Conservation (phyloP, 805 yeast species). For the Starmerella etchellsii region DNA sequence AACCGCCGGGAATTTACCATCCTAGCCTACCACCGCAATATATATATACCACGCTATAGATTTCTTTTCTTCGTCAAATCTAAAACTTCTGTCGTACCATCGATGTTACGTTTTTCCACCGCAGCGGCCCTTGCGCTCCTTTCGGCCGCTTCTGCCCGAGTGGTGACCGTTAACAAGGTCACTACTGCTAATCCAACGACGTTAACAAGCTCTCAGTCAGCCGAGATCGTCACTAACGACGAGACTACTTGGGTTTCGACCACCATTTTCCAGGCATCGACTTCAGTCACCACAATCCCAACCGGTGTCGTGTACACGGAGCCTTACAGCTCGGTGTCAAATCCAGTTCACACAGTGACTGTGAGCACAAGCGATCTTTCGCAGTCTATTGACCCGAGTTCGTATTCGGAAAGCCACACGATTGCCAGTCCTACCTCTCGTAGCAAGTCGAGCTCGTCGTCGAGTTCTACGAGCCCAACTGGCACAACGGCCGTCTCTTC, state of each 20-base stretch:
- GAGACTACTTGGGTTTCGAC: constrained; percentile 15
- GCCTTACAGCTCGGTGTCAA: constrained; percentile 23
- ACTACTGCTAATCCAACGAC: constrained; percentile 17
- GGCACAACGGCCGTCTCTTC: background rate
- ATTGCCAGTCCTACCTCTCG: constrained; percentile 2
- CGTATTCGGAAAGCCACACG: constrained; percentile 21
- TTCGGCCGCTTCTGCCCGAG: constrained; percentile 11
- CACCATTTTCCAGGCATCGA: constrained; percentile 25
- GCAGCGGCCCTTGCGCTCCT: constrained; percentile 4
- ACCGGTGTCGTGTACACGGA: constrained; percentile 25
- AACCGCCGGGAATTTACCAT: no score
- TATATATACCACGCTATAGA: no score
- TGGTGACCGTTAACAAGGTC: constrained; percentile 16
- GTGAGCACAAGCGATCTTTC: constrained; percentile 25
- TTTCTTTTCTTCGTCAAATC: background rate
- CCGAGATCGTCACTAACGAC: constrained; percentile 16
- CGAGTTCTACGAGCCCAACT: background rate
- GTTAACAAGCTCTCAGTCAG: constrained; percentile 4
- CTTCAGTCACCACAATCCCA: constrained; percentile 26
- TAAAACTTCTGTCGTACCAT: background rate
- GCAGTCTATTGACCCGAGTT: constrained; percentile 25
- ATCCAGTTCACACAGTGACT: constrained; percentile 27
- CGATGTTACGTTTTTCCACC: background rate
- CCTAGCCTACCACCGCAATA: background rate
- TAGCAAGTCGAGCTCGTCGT: background rate